phyloP scores from a whole-genome alignment of 495 filamentous ascomycete species.

The Jackrogersella multiformis region DNA sequence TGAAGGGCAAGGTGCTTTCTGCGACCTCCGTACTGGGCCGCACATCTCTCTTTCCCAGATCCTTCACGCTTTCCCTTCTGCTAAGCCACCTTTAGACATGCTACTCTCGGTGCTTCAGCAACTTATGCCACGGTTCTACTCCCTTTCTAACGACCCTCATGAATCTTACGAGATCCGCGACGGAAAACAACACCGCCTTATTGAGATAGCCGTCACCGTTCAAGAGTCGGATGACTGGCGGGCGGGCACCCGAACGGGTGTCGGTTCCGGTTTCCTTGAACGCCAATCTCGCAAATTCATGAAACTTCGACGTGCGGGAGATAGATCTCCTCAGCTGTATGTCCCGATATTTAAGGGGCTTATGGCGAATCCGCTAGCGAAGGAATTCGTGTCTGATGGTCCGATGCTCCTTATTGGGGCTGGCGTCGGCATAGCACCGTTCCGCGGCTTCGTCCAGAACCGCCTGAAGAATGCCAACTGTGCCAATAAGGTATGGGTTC shows the following conservation, averaged over 20 bases:
- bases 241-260: constrained; percentile 70
- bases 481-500: constrained; percentile 98
- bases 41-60: constrained; percentile 86
- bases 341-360: constrained; percentile 97
- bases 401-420: constrained; percentile 98
- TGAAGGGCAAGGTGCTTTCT: constrained; percentile 94
- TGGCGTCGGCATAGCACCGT: constrained; percentile 95
- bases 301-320: constrained; percentile 66
- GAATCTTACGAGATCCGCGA: constrained; percentile 75
- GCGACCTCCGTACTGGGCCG: constrained; percentile 90
- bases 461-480: constrained; percentile 95
- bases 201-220: constrained; percentile 94
- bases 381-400: constrained; percentile 87
- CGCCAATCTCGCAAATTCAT: constrained; percentile 75
- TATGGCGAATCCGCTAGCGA: constrained; percentile 96
- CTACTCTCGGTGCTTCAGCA: constrained; percentile 83
- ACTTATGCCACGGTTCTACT: constrained; percentile 98
- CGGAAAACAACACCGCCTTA: constrained; percentile 77
- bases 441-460: constrained; percentile 96
- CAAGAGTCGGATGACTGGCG: constrained; percentile 88
- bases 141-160: constrained; percentile 93
- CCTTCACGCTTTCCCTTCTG: constrained; percentile 89
- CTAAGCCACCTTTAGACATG: constrained; percentile 82
- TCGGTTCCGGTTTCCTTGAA: constrained; percentile 87
- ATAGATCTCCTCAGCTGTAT: constrained; percentile 67